These are phyloP conservation scores for Zostera marina DNA, from an alignment of 116 monocot species.

Conservation along the genomic window DNA sequence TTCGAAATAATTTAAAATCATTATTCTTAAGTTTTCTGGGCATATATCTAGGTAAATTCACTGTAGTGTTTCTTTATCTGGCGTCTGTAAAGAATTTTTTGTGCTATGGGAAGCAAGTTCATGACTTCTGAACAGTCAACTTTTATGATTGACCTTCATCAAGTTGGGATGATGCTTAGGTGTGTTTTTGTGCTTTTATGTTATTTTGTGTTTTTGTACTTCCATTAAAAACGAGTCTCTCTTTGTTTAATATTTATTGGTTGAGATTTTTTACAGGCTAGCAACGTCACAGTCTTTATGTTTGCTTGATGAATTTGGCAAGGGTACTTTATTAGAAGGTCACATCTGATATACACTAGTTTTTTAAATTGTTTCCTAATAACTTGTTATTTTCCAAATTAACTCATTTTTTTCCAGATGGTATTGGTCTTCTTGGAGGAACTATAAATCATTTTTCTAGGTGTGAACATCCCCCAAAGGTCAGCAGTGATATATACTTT, in stretches of 20 bases:
- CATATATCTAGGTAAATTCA: not conserved
- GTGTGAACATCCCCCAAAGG: slow-evolving; percentile 68
- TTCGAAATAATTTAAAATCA: slow-evolving; percentile 6
- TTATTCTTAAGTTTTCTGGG: not conserved
- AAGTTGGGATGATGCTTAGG: slow-evolving; percentile 98
- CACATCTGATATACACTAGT: not conserved
- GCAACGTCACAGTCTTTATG: slow-evolving; percentile 87
- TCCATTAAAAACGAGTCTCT: not conserved
- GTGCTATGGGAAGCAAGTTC: slow-evolving; percentile 79
- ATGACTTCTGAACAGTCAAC: slow-evolving; percentile 85
- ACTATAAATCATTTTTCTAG: slow-evolving; percentile 67
- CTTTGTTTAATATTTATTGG: slow-evolving; percentile 3
- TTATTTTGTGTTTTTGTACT: too few relatives aligned
- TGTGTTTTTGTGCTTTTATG: too few relatives aligned
- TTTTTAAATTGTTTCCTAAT: not conserved
- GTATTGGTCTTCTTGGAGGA: slow-evolving; percentile 90
- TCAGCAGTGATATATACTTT: slow-evolving; percentile 10
- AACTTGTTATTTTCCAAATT: not conserved
- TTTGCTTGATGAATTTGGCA: slow-evolving; percentile 99
- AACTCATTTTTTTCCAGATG: slow-evolving; percentile 36
- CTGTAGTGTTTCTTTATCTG: not conserved
- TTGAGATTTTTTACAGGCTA: slow-evolving; percentile 38
- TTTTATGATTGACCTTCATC: slow-evolving; percentile 99
- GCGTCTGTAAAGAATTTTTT: slow-evolving; percentile 80
- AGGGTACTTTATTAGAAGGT: slow-evolving; percentile 95